Base-by-base conservation (phyloP, 805 yeast species). In the Candida coleopterorum region DNA sequence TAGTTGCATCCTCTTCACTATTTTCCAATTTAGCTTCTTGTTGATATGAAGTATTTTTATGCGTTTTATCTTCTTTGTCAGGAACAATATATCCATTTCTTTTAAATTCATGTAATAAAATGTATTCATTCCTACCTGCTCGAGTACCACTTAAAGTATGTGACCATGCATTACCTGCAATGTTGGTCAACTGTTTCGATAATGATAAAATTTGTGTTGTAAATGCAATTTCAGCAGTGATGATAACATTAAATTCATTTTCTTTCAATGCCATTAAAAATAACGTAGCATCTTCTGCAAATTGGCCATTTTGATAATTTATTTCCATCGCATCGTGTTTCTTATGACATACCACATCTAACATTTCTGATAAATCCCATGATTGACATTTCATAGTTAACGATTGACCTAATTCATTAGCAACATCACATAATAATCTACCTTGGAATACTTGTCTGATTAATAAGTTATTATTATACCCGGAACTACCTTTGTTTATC, bases 121-220 rank as follows among this genome's bases (percentile, higher is more conserved):
- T 85, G 55, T 67, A 93, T 58, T 93, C 97, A 61, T 90, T 90
- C 64, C 98, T 76, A 49, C 95, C 97, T 8, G 96, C 94, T 50
- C 98, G 75, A 0, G 97, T 87, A 60, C 98, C 98, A 35, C 87
- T 81, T 34, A 93, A 68, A 1, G 98, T 93, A 44, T 86, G 88
- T 2, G 94, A 75, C 98, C 98, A 93, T 0, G 96, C 90, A 57
- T 93, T 93, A 49, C 98, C 98, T 1, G 97, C 97, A 43, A 93
- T 69, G 46, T 82, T 84, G 1, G 98, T 93, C 51, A 93, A 69
- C 53, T 89, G 96, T 49, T 86, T 86, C 0, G 97, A 85, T 37
- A 93, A 68, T 2, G 97, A 86, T 37, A 93, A 62, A 40, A 93
- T 81, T 60, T 93, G 97, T 38, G 80, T 77, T 44, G 82, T 71